Conservation (phyloP, 352 stramenopile species). For the Globisporangium carolinianum region DNA sequence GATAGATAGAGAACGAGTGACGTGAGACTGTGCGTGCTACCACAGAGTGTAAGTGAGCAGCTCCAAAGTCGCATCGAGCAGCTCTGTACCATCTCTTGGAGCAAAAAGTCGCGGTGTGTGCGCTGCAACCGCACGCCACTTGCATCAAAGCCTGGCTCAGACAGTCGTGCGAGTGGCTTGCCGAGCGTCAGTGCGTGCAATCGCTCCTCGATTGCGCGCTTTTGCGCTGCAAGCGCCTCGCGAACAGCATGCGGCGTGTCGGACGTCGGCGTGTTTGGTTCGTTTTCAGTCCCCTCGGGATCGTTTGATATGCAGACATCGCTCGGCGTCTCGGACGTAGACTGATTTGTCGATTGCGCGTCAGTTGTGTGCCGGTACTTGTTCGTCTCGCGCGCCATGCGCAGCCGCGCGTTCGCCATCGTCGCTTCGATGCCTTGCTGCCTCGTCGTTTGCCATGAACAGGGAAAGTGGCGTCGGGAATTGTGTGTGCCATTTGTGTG, state of each 20-base stretch:
- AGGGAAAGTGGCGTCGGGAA: not conserved
- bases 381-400: slow-evolving; percentile 36
- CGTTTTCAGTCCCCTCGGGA: slow-evolving; percentile 2
- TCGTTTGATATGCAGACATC: not conserved
- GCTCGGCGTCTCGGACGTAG: slow-evolving; percentile 19
- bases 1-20: not conserved
- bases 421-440: not conserved
- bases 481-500: not conserved
- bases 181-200: slow-evolving; percentile 46
- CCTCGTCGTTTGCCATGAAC: too few species aligned
- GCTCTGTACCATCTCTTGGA: slow-evolving; percentile 68
- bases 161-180: slow-evolving; percentile 21
- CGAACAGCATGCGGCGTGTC: slow-evolving; percentile 14
- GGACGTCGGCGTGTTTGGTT: slow-evolving; percentile 11
- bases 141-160: slow-evolving; percentile 32
- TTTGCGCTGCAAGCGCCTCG: slow-evolving; percentile 35
- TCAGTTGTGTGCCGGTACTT: slow-evolving; percentile 21
- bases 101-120: slow-evolving; percentile 62
- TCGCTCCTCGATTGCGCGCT: slow-evolving; percentile 27
- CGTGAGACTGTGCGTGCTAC: not conserved
- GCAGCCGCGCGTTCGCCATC: slow-evolving; percentile 74
- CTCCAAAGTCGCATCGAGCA: slow-evolving; percentile 1
- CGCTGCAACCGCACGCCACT: slow-evolving; percentile 30
- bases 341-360: slow-evolving; percentile 9
- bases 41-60: not conserved